Percentiles rank a stretch among this genome's conserved stretches.
These are phyloP conservation scores for Hymenoscyphus repandus DNA, from an alignment of 2,329 filamentous ascomycete species.

Conservation along the genomic window DNA sequence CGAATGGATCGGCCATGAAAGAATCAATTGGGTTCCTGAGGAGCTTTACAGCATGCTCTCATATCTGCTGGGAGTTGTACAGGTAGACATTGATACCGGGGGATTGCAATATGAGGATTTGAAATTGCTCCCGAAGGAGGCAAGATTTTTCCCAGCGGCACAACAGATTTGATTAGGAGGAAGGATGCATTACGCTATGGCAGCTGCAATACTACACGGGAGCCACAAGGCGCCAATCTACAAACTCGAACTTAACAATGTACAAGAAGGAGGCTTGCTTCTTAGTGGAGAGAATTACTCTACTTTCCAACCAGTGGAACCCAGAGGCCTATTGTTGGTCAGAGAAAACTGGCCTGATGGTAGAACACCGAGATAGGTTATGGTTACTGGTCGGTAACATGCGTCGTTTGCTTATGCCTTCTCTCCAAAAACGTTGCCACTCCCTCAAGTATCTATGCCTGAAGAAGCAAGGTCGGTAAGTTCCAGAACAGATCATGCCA, in stretches of 20 bases:
- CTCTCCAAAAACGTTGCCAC: no score
- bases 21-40: background rate
- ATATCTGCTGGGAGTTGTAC: background rate
- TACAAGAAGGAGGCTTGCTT: background rate
- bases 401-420: no score
- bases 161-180: background rate
- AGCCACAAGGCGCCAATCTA: background rate
- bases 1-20: background rate
- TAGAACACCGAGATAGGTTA: no score
- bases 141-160: background rate
- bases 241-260: background rate
- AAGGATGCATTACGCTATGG: background rate
- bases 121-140: background rate
- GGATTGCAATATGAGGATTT: background rate
- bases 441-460: no score
- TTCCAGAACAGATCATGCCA: no score
- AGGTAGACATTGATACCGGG: background rate
- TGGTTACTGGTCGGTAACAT: no score
- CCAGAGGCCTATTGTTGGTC: no score
- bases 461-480: no score
- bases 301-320: background rate
- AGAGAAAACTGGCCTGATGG: no score
- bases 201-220: background rate
- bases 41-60: background rate
- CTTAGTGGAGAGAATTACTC: background rate